These are phyloP conservation scores for Astragalus glycyphyllos DNA, from an alignment of 306 rosid genomes.

Conservation along the genomic window DNA sequence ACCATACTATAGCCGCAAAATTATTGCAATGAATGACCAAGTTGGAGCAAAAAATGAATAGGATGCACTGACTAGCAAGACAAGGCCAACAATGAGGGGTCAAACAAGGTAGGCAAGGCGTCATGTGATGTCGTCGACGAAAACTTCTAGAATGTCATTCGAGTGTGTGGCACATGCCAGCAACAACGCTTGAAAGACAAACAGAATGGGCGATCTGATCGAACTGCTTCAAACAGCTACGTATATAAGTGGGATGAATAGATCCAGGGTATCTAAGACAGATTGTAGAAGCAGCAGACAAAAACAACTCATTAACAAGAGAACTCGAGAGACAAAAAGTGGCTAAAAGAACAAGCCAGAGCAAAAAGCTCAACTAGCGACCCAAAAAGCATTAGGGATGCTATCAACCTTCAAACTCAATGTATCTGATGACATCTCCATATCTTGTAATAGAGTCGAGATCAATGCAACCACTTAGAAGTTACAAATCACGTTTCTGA, in stretches of 20 bases:
- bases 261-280: background rate
- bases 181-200: background rate
- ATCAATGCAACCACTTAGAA: background rate
- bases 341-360: conserved; percentile 13
- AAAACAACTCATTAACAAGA: background rate
- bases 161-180: background rate
- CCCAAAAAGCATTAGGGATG: background rate
- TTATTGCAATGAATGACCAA: background rate
- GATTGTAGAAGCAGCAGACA: background rate
- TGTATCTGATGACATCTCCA: background rate
- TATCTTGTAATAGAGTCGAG: background rate
- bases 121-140: background rate
- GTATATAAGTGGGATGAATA: background rate
- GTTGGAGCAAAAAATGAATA: background rate
- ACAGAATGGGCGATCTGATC: background rate
- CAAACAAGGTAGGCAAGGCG: background rate
- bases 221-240: background rate
- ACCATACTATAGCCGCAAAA: background rate
- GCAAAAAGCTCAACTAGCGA: background rate
- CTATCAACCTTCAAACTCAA: background rate
- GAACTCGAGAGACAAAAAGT: background rate
- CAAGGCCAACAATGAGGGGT: background rate
- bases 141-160: background rate
- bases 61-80: background rate
- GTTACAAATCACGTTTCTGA: background rate